These are phyloP conservation scores for Pichia sp. DNA, from an alignment of 1,139 yeast genomes.

Conservation along the genomic window DNA sequence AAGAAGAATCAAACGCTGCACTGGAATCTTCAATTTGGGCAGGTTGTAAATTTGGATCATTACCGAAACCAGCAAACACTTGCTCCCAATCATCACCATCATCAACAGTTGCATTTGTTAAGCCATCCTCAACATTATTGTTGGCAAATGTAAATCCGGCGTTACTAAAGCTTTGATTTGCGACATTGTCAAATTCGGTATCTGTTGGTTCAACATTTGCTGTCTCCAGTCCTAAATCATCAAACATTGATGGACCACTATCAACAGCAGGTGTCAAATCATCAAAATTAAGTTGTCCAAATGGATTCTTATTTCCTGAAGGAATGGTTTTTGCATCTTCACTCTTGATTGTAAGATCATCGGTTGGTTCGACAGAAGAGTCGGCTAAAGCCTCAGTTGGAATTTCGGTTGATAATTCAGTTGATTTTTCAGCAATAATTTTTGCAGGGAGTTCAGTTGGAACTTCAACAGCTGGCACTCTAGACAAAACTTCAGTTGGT, in stretches of 20 bases:
- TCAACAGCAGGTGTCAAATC: neutral
- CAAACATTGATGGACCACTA: constrained; percentile 32
- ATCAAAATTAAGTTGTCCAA: constrained; percentile 9
- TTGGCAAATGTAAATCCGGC: constrained; percentile 23
- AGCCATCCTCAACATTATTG: neutral
- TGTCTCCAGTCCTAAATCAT: constrained; percentile 47
- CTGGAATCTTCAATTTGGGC: constrained; percentile 12
- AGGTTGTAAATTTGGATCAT: constrained; percentile 32
- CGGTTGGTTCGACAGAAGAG: neutral
- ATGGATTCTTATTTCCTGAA: constrained; percentile 20
- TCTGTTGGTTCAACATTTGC: constrained; percentile 43
- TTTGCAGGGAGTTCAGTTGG: too few relatives aligned
- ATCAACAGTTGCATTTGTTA: constrained; percentile 8
- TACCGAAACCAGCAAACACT: constrained; percentile 84
- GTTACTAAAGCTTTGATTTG: constrained; percentile 18
- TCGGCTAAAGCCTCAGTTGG: neutral
- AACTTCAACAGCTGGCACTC: neutral
- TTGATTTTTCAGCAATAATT: too few relatives aligned
- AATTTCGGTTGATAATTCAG: neutral
- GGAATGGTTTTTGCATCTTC: constrained; percentile 5
- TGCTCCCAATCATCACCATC: constrained; percentile 87
- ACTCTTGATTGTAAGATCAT: neutral
- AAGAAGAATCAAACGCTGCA: constrained; percentile 5
- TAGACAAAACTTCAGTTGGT: too few relatives aligned
- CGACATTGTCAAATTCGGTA: constrained; percentile 28